Evolutionary conservation across 2,329 filamentous ascomycete genomes (phyloP), one percentile per base, ranked within the genome.

Genomic region (Ploettnerulaceae sp.): DNA sequence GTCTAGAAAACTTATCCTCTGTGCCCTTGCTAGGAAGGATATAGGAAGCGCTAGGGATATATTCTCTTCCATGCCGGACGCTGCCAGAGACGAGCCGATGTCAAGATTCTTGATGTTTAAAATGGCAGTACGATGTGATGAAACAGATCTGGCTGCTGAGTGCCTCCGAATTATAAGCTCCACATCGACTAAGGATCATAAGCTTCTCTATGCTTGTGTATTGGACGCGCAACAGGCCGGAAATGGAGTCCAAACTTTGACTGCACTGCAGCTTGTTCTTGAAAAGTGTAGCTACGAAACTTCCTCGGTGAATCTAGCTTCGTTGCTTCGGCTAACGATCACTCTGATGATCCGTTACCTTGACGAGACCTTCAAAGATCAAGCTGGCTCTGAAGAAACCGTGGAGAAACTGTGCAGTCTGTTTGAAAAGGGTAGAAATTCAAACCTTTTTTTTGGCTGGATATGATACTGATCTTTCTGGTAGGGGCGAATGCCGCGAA

Each of bases 101-200:
- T 88, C 85, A 2, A 72, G 77, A 26, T 93, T 88, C 60, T 64
- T 94, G 20, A 77, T 86, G 67, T 94, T 88, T 65, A 89, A 86
- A 60, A 71, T 83, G 14, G 79, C 84, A 0, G 65, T 93, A 2
- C 71, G 76, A 36, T 71, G 67, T 14, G 71, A 71, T 48, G 77
- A 90, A 55, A 61, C 67, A 28, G 73, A 78, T 1, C 61, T 74
- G 62, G 83, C 83, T n/a, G 65, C 70, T 15, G 72, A 80, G 35
- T 87, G 82, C 58, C 73, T 95, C 2, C 69, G 79, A 20, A 63
- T 67, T 2, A 68, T 95, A 20, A 75, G 73, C 45, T 71, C 71
- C n/a, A 62, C 69, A 5, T 70, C 72, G 0, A 62, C 69, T 1
- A 72, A 75, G 17, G 75, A 82, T 25, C 69, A 72, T 15, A 79